Conservation (phyloP, 331 rosid genomes). For the Telfairia occidentalis region DNA sequence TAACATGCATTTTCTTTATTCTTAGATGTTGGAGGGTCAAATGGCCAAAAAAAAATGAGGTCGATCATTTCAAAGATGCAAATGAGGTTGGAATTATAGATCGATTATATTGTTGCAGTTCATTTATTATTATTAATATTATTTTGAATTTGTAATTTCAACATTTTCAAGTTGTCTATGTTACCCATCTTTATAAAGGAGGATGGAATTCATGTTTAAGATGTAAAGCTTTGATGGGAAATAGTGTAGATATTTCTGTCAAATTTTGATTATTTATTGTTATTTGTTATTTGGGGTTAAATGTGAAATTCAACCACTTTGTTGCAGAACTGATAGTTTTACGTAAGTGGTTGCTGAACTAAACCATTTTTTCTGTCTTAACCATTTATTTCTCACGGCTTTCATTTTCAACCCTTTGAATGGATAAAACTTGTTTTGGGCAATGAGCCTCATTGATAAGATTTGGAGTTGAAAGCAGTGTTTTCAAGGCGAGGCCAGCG, state of each 20-base stretch:
- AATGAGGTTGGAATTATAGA: slow-evolving; percentile 54
- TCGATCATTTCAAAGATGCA: slow-evolving; percentile 75
- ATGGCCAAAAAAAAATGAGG: slow-evolving; percentile 69
- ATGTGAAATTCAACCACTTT: neutral
- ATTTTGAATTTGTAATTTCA: neutral
- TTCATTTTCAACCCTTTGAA: neutral
- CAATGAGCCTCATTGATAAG: neutral
- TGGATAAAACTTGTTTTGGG: slow-evolving; percentile 2
- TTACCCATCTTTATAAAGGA: neutral
- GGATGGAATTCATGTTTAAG: neutral
- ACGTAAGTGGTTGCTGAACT: neutral
- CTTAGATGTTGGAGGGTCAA: slow-evolving; percentile 92
- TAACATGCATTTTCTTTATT: slow-evolving; percentile 15
- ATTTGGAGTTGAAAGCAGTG: too few relatives aligned
- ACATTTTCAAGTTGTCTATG: slow-evolving; percentile 3
- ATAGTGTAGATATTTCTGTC: neutral
- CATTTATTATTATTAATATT: neutral
- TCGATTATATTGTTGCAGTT: neutral
- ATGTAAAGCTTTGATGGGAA: neutral
- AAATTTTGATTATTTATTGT: neutral
- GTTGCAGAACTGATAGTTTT: neutral
- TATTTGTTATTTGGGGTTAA: neutral
- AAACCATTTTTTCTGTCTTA: neutral
- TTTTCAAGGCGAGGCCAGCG: too few relatives aligned
- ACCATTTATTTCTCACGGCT: neutral